A percentile compares a stretch with the other conserved stretches of the same genome.
Conservation (phyloP, 148 eudicot genomes). For the Pharnaceum exiguum region DNA sequence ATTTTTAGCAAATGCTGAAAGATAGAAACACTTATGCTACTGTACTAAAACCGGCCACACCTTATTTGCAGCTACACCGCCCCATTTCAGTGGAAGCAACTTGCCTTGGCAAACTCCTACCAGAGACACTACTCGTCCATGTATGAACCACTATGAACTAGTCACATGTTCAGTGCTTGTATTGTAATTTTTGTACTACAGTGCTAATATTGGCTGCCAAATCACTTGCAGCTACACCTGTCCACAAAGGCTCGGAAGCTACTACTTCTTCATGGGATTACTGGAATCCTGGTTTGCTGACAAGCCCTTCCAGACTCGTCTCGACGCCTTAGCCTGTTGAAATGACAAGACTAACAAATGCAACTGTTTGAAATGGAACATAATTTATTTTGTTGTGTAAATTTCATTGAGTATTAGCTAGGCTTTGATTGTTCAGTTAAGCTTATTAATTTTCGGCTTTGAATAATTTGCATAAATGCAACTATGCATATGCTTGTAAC, state of each 20-base stretch:
- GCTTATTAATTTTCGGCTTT: too few relatives aligned
- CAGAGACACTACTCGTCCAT: conserved; percentile 3
- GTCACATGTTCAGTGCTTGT: too few relatives aligned
- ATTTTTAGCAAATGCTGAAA: too few relatives aligned
- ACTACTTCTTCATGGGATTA: conserved; percentile 12
- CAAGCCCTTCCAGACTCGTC: conserved; percentile 15
- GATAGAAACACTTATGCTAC: too few relatives aligned
- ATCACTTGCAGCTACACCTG: conserved; percentile 17
- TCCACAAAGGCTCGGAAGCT: conserved; percentile 6
- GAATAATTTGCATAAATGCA: too few relatives aligned
- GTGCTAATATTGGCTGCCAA: background rate
- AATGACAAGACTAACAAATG: background rate
- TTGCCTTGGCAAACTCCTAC: conserved; percentile 24
- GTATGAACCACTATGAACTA: background rate
- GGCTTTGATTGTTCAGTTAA: too few relatives aligned
- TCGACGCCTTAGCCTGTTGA: conserved; percentile 16
- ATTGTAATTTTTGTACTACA: background rate
- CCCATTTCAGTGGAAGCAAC: conserved; percentile 24
- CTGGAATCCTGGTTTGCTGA: conserved; percentile 11
- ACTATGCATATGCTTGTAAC: too few relatives aligned
- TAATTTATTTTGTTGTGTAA: too few relatives aligned
- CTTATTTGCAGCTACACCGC: too few relatives aligned
- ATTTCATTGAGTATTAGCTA: too few relatives aligned
- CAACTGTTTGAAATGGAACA: too few relatives aligned
- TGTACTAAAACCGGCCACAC: too few relatives aligned